These are phyloP conservation scores for Termitomyces heimii DNA, from an alignment of 768 basidiomycete genomes.

Conservation along the genomic window DNA sequence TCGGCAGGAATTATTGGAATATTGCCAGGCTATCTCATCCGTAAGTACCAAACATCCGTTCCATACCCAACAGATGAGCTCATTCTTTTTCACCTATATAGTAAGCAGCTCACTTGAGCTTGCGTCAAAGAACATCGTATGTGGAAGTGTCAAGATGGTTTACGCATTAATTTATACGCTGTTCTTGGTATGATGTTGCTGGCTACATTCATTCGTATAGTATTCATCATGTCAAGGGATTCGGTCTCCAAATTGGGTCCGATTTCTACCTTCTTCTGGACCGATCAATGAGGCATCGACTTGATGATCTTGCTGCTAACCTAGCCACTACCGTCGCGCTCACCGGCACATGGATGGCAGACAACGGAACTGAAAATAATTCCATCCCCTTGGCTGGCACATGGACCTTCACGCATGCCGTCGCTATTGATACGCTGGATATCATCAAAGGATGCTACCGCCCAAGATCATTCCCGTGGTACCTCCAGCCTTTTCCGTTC, in stretches of 20 bases:
- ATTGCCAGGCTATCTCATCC: conserved; percentile 81
- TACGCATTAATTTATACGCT: conserved; percentile 85
- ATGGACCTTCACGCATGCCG: conserved; percentile 59
- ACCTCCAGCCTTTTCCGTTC: conserved; percentile 72
- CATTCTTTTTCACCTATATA: conserved; percentile 10
- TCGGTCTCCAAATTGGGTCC: conserved; percentile 79
- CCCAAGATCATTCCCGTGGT: conserved; percentile 62
- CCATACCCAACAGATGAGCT: background rate
- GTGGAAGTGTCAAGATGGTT: conserved; percentile 83
- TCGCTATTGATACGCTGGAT: conserved; percentile 37
- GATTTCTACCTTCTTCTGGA: conserved; percentile 77
- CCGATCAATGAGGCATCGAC: conserved; percentile 41
- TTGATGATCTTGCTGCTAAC: conserved; percentile 48
- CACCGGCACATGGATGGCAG: conserved; percentile 63
- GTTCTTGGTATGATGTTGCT: conserved; percentile 43
- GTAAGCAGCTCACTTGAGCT: conserved; percentile 82
- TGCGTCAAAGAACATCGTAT: conserved; percentile 81
- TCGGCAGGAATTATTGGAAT: conserved; percentile 85
- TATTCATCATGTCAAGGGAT: conserved; percentile 39
- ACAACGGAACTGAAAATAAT: conserved; percentile 38
- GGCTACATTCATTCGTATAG: background rate
- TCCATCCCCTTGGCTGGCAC: conserved; percentile 48
- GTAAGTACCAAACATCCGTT: conserved; percentile 37
- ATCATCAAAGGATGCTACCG: conserved; percentile 70
- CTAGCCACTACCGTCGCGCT: conserved; percentile 44